These are phyloP conservation scores for Pyricularia sp. DNA, from an alignment of 2,329 filamentous ascomycete genomes.

Conservation along the genomic window DNA sequence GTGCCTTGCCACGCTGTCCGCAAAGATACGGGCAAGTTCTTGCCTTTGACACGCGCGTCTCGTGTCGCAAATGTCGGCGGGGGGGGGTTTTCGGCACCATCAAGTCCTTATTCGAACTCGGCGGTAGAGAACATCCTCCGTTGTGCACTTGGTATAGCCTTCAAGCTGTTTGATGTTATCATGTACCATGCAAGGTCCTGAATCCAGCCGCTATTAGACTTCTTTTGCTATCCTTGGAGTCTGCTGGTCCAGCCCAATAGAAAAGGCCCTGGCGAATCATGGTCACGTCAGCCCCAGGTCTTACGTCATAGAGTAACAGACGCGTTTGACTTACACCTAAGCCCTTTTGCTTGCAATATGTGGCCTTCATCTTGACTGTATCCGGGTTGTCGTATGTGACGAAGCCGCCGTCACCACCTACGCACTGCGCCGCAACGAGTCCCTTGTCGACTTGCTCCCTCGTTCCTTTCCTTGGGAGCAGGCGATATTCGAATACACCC, in stretches of 20 bases:
- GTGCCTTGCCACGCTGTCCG: background rate
- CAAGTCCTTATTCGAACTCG: background rate
- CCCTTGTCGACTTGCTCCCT: slow-evolving; percentile 56
- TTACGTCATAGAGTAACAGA: slow-evolving; percentile 4
- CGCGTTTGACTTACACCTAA: slow-evolving; percentile 41
- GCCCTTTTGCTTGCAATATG: slow-evolving; percentile 56
- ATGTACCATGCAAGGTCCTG: slow-evolving; percentile 35
- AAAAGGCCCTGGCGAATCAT: slow-evolving; percentile 50
- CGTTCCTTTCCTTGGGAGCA: slow-evolving; percentile 48
- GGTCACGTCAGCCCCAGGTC: background rate
- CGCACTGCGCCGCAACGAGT: slow-evolving; percentile 56
- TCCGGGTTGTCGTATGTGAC: slow-evolving; percentile 69
- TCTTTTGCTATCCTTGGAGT: slow-evolving; percentile 44
- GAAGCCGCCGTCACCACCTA: slow-evolving; percentile 62
- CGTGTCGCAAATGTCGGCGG: background rate
- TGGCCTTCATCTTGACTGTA: slow-evolving; percentile 63
- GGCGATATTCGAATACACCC: slow-evolving; percentile 60
- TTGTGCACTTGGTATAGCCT: background rate
- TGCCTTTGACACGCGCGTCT: background rate
- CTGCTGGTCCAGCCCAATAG: slow-evolving; percentile 69
- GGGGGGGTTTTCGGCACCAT: background rate
- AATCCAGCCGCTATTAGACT: slow-evolving; percentile 48
- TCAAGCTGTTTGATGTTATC: background rate
- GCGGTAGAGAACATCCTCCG: background rate
- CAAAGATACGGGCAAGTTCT: background rate